A percentile compares a stretch with the other conserved stretches of the same genome.
Evolutionary conservation across 2,329 filamentous ascomycete species (phyloP).

Genomic region (Cladorrhinum sp.): DNA sequence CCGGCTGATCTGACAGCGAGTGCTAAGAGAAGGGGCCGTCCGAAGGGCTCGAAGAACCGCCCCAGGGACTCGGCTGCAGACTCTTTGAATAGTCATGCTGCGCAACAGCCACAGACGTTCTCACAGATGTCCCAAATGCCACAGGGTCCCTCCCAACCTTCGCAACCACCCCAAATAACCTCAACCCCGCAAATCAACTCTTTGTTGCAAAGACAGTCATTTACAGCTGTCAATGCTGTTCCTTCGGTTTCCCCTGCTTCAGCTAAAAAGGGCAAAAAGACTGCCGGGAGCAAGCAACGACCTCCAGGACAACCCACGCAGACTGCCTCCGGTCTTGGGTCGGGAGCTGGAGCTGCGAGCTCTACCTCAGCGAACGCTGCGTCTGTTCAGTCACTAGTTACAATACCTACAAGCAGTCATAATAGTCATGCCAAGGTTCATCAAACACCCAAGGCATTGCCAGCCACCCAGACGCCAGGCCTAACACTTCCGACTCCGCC

Average conservation of each 20-base stretch:
- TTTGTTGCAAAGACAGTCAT: constrained; percentile 17
- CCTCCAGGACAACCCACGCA: background rate
- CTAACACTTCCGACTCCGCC: constrained; percentile 11
- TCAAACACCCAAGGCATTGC: background rate
- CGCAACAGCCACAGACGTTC: background rate
- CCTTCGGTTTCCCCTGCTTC: constrained; percentile 7
- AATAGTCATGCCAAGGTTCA: background rate
- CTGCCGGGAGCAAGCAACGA: constrained; percentile 39
- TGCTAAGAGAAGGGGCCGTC: constrained; percentile 44
- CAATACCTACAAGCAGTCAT: background rate
- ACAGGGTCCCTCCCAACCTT: background rate
- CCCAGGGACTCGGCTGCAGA: constrained; percentile 34
- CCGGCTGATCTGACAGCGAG: constrained; percentile 23
- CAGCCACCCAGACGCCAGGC: constrained; percentile 8
- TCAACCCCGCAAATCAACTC: too few relatives aligned
- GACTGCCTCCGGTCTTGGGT: background rate
- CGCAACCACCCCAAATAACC: too few relatives aligned
- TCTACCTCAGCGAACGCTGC: constrained; percentile 4
- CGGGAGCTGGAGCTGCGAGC: background rate
- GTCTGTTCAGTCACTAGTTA: background rate
- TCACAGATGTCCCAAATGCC: constrained; percentile 5
- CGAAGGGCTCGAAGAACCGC: constrained; percentile 52
- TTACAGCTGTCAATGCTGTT: constrained; percentile 19
- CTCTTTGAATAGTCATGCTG: background rate
- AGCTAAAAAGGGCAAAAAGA: constrained; percentile 39